Evolutionary conservation across 139 green algal species (phyloP).

Genomic region (Spirogloea muscicola): DNA sequence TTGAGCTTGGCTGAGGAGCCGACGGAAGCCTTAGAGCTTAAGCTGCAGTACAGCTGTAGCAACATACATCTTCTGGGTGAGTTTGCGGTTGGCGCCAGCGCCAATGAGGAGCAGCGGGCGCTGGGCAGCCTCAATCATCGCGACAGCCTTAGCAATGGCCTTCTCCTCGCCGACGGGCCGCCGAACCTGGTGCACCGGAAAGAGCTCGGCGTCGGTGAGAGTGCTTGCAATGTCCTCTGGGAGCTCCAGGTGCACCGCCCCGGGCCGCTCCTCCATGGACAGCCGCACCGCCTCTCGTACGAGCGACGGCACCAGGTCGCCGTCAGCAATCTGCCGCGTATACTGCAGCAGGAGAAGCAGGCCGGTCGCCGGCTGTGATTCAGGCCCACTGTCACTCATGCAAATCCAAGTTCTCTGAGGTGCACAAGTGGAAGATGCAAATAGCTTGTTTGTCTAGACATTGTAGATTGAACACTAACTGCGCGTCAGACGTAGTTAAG

Average conservation of each 20-base stretch:
- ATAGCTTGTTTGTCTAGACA: no score
- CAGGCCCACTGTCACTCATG: no score
- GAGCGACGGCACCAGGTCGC: slow-evolving; percentile 43
- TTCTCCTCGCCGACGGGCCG: slow-evolving; percentile 51
- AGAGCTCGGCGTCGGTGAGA: slow-evolving; percentile 26
- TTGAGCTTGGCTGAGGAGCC: no score
- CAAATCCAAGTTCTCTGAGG: no score
- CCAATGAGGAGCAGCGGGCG: slow-evolving; percentile 51
- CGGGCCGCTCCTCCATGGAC: slow-evolving; percentile 49
- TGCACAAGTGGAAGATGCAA: no score
- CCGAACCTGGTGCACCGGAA: slow-evolving; percentile 28
- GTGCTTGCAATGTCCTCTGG: slow-evolving; percentile 50
- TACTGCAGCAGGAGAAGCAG: no score
- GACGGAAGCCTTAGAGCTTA: no score
- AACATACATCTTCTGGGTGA: slow-evolving; percentile 48
- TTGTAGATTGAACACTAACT: no score
- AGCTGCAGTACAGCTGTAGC: no score
- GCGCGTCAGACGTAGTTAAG: no score
- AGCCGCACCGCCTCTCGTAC: slow-evolving; percentile 43
- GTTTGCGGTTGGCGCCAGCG: slow-evolving; percentile 48
- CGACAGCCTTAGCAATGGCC: slow-evolving; percentile 33
- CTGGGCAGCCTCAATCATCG: slow-evolving; percentile 44
- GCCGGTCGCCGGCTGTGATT: no score
- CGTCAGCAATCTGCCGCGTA: slow-evolving; percentile 48
- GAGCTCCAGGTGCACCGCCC: slow-evolving; percentile 50